Conservation (phyloP, 2,329 filamentous ascomycete species). For the Canariomyces notabilis region DNA sequence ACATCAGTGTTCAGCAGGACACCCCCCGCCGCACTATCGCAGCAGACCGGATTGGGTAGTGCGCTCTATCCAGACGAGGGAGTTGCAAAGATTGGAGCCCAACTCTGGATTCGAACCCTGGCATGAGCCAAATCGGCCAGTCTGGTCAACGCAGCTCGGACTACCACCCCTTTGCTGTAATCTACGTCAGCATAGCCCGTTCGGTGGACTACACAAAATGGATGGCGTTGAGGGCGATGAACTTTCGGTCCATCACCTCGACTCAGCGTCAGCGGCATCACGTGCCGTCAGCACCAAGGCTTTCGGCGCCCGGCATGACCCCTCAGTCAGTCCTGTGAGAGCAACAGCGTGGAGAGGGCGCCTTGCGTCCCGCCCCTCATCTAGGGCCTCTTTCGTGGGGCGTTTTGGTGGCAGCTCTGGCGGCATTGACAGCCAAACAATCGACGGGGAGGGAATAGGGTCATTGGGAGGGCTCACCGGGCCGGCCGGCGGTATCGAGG, state of each 20-base stretch:
- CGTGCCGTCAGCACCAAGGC: conserved; percentile 28
- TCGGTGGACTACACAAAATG: conserved; percentile 18
- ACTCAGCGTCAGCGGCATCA: conserved; percentile 24
- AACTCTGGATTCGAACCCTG: not conserved
- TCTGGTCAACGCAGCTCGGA: conserved; percentile 11
- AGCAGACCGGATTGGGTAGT: conserved; percentile 3
- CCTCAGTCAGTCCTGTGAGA: conserved; percentile 10
- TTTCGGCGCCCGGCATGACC: conserved; percentile 11
- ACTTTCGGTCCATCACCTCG: conserved; percentile 21
- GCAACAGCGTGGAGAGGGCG: conserved; percentile 7
- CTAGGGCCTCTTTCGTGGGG: conserved; percentile 7
- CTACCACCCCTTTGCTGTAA: conserved; percentile 10
- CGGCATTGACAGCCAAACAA: conserved; percentile 5
- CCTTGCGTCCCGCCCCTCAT: conserved; percentile 9
- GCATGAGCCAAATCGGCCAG: conserved; percentile 6
- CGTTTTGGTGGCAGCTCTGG: conserved; percentile 16
- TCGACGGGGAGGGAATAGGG: conserved; percentile 12
- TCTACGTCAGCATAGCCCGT: conserved; percentile 12
- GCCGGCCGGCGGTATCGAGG: not conserved
- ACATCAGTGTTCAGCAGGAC: not conserved
- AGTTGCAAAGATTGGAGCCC: conserved; percentile 3
- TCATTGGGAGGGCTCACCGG: conserved; percentile 16
- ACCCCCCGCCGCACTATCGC: conserved; percentile 5
- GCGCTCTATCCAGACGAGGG: not conserved
- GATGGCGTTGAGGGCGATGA: conserved; percentile 16